phyloP scores from a whole-genome alignment of 2,329 filamentous ascomycete genomes.

The Ophiocordyceps robertsii region DNA sequence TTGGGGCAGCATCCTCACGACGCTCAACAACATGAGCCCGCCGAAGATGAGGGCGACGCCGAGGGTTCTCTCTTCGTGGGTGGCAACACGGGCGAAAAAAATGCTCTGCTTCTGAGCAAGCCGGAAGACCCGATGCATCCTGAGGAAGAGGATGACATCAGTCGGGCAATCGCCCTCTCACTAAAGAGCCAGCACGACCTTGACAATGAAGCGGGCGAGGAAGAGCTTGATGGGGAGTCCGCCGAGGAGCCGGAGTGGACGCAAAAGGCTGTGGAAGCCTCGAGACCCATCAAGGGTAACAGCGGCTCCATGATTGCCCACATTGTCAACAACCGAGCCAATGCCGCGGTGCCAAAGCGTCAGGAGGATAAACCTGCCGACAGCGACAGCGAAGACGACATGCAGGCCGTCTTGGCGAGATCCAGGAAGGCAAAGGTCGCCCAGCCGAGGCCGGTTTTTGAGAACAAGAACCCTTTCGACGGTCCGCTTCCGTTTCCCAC shows the following conservation, averaged over 20 bases:
- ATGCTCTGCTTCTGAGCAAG: slow-evolving; percentile 11
- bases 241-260: slow-evolving; percentile 36
- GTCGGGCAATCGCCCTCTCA: slow-evolving; percentile 73
- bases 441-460: slow-evolving; percentile 22
- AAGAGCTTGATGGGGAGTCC: slow-evolving; percentile 36
- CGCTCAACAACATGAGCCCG: slow-evolving; percentile 5
- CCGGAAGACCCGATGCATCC: slow-evolving; percentile 23
- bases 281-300: slow-evolving; percentile 36
- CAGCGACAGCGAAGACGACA: slow-evolving; percentile 69
- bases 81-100: slow-evolving; percentile 13
- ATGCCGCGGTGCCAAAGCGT: slow-evolving; percentile 39
- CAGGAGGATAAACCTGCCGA: slow-evolving; percentile 16
- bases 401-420: slow-evolving; percentile 62
- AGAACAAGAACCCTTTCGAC: slow-evolving; percentile 50
- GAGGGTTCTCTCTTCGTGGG: slow-evolving; percentile 37
- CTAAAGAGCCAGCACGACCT: slow-evolving; percentile 48
- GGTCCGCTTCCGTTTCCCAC: slow-evolving; percentile 89
- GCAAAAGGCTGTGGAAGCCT: slow-evolving; percentile 35
- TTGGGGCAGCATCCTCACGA: slow-evolving; percentile 14
- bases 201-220: slow-evolving; percentile 21
- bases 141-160: slow-evolving; percentile 49
- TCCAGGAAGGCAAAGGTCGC: slow-evolving; percentile 47
- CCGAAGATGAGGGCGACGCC: slow-evolving; percentile 24
- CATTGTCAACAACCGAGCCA: slow-evolving; percentile 61
- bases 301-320: slow-evolving; percentile 54